A percentile compares a stretch with the other conserved stretches of the same genome.
phyloP scores from a whole-genome alignment of 2,329 filamentous ascomycete species.

The Colletotrichum ledebouriae region DNA sequence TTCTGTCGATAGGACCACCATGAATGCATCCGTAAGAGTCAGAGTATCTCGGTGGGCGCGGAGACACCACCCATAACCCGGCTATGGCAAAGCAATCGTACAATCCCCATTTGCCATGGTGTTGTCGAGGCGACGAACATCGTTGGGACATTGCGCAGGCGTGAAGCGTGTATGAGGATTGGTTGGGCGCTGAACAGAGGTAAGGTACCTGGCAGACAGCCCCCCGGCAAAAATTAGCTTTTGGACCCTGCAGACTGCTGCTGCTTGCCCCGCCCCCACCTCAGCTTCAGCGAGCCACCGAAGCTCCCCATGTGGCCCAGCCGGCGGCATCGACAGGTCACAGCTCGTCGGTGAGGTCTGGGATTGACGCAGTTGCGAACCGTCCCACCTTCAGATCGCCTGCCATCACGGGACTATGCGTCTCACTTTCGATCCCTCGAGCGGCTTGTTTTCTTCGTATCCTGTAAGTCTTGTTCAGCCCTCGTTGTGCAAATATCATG shows the following conservation, averaged over 20 bases:
- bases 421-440: background rate
- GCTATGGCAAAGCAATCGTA: no score
- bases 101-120: no score
- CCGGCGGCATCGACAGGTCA: slow-evolving; percentile 30
- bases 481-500: slow-evolving; percentile 26
- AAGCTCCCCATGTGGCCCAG: slow-evolving; percentile 40
- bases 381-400: no score
- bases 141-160: background rate
- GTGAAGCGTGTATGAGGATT: slow-evolving; percentile 12
- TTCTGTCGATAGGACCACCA: background rate
- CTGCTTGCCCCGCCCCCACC: slow-evolving; percentile 16
- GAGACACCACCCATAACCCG: no score
- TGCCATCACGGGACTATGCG: slow-evolving; percentile 1
- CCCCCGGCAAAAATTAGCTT: slow-evolving; percentile 12
- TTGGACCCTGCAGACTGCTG: slow-evolving; percentile 34
- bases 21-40: no score
- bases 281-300: slow-evolving; percentile 22
- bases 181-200: background rate
- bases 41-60: no score
- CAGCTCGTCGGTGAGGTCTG: background rate
- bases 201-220: slow-evolving; percentile 4
- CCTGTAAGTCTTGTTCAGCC: background rate
- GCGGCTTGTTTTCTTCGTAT: background rate
- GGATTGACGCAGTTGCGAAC: background rate
- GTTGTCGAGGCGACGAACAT: no score